Evolutionary conservation across 2,329 filamentous ascomycete species (phyloP).

Genomic region (Cladophialophora carrionii): DNA sequence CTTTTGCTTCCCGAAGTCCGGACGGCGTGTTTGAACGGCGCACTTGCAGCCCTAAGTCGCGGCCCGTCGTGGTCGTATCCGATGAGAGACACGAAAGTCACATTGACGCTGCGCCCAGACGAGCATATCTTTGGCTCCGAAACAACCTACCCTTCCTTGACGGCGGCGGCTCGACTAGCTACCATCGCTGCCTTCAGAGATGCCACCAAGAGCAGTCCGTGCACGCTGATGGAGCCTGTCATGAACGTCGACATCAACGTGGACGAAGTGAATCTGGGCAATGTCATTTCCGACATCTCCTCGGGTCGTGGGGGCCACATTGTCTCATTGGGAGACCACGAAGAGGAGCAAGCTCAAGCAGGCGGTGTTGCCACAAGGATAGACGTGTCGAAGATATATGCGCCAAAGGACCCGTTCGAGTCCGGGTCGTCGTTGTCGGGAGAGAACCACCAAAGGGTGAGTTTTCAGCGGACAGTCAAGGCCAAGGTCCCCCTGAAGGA

Average conservation of each 20-base stretch:
- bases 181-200: conserved; percentile 70
- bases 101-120: conserved; percentile 67
- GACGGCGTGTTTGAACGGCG: conserved; percentile 72
- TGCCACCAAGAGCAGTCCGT: conserved; percentile 57
- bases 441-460: conserved; percentile 40
- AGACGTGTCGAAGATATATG: conserved; percentile 76
- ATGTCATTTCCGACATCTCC: conserved; percentile 79
- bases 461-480: conserved; percentile 67
- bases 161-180: conserved; percentile 68
- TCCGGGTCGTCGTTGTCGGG: conserved; percentile 43
- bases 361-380: conserved; percentile 52
- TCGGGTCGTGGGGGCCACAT: conserved; percentile 74
- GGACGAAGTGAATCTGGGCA: conserved; percentile 77
- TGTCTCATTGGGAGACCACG: conserved; percentile 66
- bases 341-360: conserved; percentile 43
- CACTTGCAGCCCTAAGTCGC: conserved; percentile 78
- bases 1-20: conserved; percentile 56
- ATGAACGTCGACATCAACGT: conserved; percentile 88
- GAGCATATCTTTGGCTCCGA: conserved; percentile 68
- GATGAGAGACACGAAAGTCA: conserved; percentile 74
- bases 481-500: conserved; percentile 92
- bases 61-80: conserved; percentile 81
- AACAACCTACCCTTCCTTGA: conserved; percentile 68
- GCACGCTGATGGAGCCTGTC: conserved; percentile 84
- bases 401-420: conserved; percentile 80